Evolutionary conservation across 1,284 basidiomycete species (phyloP), one percentile per base, ranked within the genome.

Genomic region (Ustilago lituana): DNA sequence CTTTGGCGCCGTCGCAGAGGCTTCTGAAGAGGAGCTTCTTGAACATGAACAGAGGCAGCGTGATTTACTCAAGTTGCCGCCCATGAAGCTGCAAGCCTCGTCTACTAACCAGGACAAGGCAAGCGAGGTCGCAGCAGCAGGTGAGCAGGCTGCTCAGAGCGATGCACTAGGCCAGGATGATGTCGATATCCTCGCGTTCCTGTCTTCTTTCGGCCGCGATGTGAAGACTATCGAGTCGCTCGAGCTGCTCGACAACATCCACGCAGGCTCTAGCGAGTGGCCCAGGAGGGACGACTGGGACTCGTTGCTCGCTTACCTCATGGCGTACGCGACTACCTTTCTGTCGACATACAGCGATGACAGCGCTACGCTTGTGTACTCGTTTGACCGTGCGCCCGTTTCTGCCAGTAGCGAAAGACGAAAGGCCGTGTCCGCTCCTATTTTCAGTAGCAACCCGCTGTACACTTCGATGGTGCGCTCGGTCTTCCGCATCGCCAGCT

Each of bases 11-110:
- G 39, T 68, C 20, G 45, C 52, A 8, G 53, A 61, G 45, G 53
- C 10, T 11, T 48, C 47, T 8, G 56, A 67, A 38, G 40, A 59
- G 14, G 53, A 67, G 19, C 15, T 68, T 5, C 59, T 68, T 17
- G 65, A 68, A 40, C 59, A 68, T 24, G 65, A 68, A 50, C 44
- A 61, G 58, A 67, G 38, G 58, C 64, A 67, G 50, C 58, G 64
- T 1, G 37, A 39, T 7, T 53, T 45, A 11, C 64, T 67, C 50
- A 50, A 36, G 36, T 23, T 67, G 20, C 58, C 64, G 17, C 64
- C 64, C 1, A 56, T 67, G 58, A 62, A 62, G 59, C 46, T 62
- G 44, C 64, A 67, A 35, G 29, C 48, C 15, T 6, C 29, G 7
- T 2, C 46, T 14, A 6, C 27, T 7, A 32, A 38, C 1, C 20